A percentile compares a stretch with the other conserved stretches of the same genome.
These are phyloP conservation scores for Magnusiomyces sp. DNA, from an alignment of 1,139 yeast genomes.

Conservation along the genomic window DNA sequence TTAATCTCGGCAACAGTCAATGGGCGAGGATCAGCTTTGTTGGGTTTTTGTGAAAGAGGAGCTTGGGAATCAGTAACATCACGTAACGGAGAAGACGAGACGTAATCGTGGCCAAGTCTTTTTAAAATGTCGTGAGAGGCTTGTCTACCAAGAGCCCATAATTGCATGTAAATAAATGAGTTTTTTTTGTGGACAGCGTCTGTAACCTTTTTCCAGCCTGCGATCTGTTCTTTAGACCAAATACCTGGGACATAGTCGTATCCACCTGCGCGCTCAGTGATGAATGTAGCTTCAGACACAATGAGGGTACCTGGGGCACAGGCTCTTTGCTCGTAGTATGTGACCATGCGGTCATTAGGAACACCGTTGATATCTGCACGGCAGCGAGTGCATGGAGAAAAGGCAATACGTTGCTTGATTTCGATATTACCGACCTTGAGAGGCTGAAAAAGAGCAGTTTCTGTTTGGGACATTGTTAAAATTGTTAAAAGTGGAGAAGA, in stretches of 20 bases:
- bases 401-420: constrained; percentile 37
- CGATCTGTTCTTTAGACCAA: constrained; percentile 36
- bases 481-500: no score
- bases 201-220: constrained; percentile 33
- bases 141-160: constrained; percentile 38
- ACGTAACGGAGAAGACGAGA: constrained; percentile 21
- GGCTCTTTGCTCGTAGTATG: constrained; percentile 48
- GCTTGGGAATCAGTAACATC: constrained; percentile 30
- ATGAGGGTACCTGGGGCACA: constrained; percentile 42
- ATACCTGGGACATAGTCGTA: constrained; percentile 36
- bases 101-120: constrained; percentile 28
- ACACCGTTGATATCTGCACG: constrained; percentile 31
- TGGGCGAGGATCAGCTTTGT: constrained; percentile 27
- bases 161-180: constrained; percentile 33
- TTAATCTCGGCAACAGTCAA: constrained; percentile 36
- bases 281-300: constrained; percentile 39
- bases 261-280: constrained; percentile 32
- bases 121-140: constrained; percentile 28
- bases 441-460: constrained; percentile 5
- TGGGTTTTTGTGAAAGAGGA: constrained; percentile 29
- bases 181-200: constrained; percentile 33
- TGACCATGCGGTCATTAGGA: constrained; percentile 41
- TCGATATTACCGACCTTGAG: constrained; percentile 10
- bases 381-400: constrained; percentile 49
- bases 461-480: no score